Percentiles rank a stretch among this genome's conserved stretches.
Evolutionary conservation across 371 early-diverging fungal species (phyloP).

Genomic region (Mucor piriformis): DNA sequence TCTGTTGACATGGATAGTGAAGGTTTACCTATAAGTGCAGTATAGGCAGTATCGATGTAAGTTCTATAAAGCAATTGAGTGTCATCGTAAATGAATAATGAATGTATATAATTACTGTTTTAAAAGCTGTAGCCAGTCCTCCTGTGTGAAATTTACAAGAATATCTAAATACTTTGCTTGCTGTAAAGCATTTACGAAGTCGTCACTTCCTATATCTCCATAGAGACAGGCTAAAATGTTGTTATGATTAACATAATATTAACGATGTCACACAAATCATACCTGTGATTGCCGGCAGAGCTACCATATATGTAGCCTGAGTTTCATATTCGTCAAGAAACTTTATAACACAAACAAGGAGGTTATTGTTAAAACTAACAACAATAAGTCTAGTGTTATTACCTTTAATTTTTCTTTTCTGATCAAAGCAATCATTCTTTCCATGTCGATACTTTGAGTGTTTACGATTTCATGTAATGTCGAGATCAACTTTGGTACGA

Average conservation of each 20-base stretch:
- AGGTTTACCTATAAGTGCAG: constrained; percentile 54
- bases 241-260: background rate
- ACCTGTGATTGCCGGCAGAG: constrained; percentile 31
- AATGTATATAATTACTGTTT: constrained; percentile 37
- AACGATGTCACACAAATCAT: background rate
- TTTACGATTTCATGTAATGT: constrained; percentile 37
- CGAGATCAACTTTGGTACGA: constrained; percentile 40
- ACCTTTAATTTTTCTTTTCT: constrained; percentile 53
- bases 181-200: constrained; percentile 43
- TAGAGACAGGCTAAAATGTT: constrained; percentile 35
- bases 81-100: background rate
- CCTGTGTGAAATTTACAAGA: constrained; percentile 40
- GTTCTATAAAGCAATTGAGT: constrained; percentile 23
- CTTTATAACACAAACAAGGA: constrained; percentile 13
- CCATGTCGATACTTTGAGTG: constrained; percentile 54
- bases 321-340: constrained; percentile 34
- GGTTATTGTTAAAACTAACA: constrained; percentile 4
- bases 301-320: constrained; percentile 23
- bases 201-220: constrained; percentile 52
- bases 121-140: constrained; percentile 50
- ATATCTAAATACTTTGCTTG: constrained; percentile 48
- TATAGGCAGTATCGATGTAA: constrained; percentile 46
- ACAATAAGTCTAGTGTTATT: background rate
- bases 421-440: constrained; percentile 54
- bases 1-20: constrained; percentile 44